phyloP scores from a whole-genome alignment of 257 asterid genomes.

The Solanum rostratum region DNA sequence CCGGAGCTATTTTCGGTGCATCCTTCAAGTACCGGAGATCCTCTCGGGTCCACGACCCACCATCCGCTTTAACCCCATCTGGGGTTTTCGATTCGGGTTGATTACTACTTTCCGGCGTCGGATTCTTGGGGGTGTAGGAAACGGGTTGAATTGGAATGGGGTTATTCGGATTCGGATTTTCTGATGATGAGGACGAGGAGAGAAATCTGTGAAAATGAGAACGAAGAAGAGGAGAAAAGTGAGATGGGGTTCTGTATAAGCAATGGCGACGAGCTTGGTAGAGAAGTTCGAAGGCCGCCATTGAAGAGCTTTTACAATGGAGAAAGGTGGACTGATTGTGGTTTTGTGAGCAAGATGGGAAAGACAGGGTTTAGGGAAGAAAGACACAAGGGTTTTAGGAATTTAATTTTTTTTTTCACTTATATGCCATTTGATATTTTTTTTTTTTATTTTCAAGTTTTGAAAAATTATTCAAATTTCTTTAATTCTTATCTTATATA shows the following conservation, averaged over 20 bases:
- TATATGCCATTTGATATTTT: not conserved
- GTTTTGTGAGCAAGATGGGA: not conserved
- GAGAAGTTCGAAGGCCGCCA: slow-evolving; percentile 54
- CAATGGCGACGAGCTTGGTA: slow-evolving; percentile 36
- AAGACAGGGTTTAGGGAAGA: not conserved
- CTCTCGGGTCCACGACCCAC: slow-evolving; percentile 45
- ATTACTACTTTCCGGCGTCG: not conserved
- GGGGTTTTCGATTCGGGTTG: not conserved
- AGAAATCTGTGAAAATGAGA: slow-evolving; percentile 13
- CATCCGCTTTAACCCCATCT: not conserved
- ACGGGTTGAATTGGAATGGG: slow-evolving; percentile 48
- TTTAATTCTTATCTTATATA: too few relatives aligned
- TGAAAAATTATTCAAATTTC: too few relatives aligned
- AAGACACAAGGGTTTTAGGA: not conserved
- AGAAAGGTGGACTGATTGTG: not conserved
- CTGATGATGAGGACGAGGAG: slow-evolving; percentile 23
- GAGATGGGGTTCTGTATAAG: slow-evolving; percentile 22
- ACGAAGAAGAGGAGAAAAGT: slow-evolving; percentile 20
- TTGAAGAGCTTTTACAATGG: slow-evolving; percentile 2
- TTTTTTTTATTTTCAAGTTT: too few relatives aligned
- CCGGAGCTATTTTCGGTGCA: slow-evolving; percentile 29
- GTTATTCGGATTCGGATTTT: slow-evolving; percentile 15
- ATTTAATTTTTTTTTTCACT: not conserved
- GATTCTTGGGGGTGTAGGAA: slow-evolving; percentile 50
- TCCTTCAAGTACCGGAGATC: slow-evolving; percentile 81